These are phyloP conservation scores for Pyrus communis DNA, from an alignment of 306 rosid genomes.

Conservation along the genomic window DNA sequence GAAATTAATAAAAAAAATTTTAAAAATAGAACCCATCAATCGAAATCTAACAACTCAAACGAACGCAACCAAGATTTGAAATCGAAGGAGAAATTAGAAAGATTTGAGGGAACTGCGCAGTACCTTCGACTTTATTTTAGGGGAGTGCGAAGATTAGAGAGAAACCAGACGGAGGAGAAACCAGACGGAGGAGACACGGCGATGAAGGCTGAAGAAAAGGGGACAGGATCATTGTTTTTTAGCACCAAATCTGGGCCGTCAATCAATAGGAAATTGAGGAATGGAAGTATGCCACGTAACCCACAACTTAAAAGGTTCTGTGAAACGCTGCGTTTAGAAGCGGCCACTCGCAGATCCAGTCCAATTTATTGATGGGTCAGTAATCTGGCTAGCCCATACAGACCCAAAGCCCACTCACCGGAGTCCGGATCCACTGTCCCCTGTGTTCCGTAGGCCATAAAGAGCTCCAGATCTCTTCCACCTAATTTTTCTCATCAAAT, in stretches of 20 bases:
- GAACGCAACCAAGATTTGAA: neutral
- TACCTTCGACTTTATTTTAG: neutral
- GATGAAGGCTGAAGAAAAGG: neutral
- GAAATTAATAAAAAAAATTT: neutral
- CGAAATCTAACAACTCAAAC: neutral
- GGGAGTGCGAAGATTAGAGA: neutral
- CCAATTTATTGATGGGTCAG: neutral
- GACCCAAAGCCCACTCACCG: neutral
- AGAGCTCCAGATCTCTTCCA: no score
- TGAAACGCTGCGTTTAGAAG: no score
- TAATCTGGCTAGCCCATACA: neutral
- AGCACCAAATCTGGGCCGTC: neutral
- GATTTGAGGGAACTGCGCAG: neutral
- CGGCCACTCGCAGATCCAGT: neutral
- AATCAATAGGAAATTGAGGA: neutral
- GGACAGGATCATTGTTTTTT: neutral
- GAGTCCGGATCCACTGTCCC: neutral
- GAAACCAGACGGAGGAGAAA: neutral
- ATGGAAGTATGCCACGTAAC: neutral
- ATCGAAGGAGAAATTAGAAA: neutral
- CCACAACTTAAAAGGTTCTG: neutral
- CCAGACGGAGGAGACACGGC: neutral
- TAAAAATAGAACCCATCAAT: neutral
- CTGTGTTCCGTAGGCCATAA: neutral
- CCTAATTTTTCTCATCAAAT: rapidly evolving